These are phyloP conservation scores for Angophora floribunda DNA, from an alignment of 345 rosid genomes.

Conservation along the genomic window DNA sequence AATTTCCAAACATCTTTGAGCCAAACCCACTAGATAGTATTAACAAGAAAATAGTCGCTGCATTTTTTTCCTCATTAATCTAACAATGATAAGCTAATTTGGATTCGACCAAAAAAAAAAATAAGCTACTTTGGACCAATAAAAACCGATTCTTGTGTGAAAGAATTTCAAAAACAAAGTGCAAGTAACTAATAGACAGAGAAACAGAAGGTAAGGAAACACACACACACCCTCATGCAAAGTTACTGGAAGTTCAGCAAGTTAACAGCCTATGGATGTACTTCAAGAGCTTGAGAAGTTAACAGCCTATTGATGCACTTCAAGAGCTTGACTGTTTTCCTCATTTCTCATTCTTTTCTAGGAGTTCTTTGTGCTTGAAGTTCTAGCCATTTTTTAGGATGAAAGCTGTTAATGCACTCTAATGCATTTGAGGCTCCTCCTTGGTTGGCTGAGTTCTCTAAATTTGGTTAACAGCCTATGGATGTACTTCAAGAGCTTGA, in stretches of 20 bases:
- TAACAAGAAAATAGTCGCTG: background rate
- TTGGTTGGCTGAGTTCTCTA: background rate
- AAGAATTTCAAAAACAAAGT: background rate
- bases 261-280: background rate
- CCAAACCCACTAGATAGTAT: background rate
- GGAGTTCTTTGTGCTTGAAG: background rate
- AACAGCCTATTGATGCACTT: conserved; percentile 17
- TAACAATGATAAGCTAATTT: background rate
- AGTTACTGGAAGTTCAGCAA: background rate
- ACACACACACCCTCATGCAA: background rate
- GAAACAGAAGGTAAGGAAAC: background rate
- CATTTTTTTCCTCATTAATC: background rate
- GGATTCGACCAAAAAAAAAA: too few species aligned
- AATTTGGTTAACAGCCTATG: too few species aligned
- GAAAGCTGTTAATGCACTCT: background rate
- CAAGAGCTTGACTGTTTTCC: background rate
- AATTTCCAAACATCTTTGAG: background rate
- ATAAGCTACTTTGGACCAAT: too few species aligned
- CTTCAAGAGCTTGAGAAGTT: too few species aligned
- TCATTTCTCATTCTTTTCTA: conserved; percentile 13
- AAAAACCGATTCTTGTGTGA: background rate
- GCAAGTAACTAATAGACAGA: background rate
- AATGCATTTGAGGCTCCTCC: conserved; percentile 8
- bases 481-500: too few species aligned
- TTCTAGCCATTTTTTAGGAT: background rate